Evolutionary conservation across 306 rosid species (phyloP), one percentile per base, ranked within the genome.

Genomic region (Arachis hypogaea): DNA sequence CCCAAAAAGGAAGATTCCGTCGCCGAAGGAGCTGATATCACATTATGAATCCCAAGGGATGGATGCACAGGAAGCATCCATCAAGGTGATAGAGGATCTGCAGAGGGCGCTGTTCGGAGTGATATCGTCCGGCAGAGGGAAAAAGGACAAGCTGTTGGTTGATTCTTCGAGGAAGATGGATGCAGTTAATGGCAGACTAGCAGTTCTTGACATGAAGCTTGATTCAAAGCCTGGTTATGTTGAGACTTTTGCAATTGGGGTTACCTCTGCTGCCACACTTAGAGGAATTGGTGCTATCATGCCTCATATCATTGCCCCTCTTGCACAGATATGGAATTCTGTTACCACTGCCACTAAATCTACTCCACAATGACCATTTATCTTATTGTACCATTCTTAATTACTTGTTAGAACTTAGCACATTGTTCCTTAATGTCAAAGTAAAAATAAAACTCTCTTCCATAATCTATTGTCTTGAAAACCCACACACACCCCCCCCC

Each of bases 71-170:
- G 87, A 87, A 14, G 98, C 97, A 12, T 88, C 96, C 4, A 30
- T 83, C n/a, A 94, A 86, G 85, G 97, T 91, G 3, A 91, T 94
- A 3, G 97, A 90, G 14, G 98, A 94, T 84, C 91, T 94, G 14
- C 97, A 94, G 74, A 77, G 71, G 7, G 92, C 98, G 2, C 81
- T 94, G 28, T 85, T 86, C 50, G 76, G 87, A 49, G 85, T 92
- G 8, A 85, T 89, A 61, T 77, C 96, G 41, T 89, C 98, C 7
- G 84, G 90, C 4, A 85, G 85, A 68, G 96, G 88, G 55, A 89
- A 69, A 69, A 85, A 88, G 30, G 96, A 86, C 49, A 86, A 69
- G 84, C 30, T 84, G 1, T 63, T 92, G 67, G 18, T 58, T 0
- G 94, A 91, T 33, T 82, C 93, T 64, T 84, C 93, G 0, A 88